Evolutionary conservation across 179 eudicot species (phyloP).

Genomic region (Silene noctiflora): DNA sequence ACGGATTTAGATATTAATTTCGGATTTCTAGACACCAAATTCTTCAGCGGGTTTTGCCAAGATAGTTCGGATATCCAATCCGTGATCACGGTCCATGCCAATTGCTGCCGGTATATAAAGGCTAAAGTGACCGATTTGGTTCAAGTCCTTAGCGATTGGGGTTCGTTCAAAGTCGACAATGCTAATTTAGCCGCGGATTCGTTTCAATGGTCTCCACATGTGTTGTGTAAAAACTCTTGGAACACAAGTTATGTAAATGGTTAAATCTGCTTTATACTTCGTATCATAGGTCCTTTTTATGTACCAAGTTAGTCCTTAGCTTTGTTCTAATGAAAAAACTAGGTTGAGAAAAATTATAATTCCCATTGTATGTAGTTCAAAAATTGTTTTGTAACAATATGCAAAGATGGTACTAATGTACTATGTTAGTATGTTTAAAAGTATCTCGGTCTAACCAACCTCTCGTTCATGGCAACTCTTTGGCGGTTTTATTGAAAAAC

Average conservation of each 20-base stretch:
- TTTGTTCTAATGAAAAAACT: too few relatives aligned
- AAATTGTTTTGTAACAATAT: too few relatives aligned
- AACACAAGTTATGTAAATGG: background rate
- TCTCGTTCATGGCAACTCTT: too few relatives aligned
- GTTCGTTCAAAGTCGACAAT: constrained; percentile 22
- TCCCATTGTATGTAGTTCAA: too few relatives aligned
- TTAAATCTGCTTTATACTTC: too few relatives aligned
- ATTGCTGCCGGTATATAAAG: constrained; percentile 62
- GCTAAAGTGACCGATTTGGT: constrained; percentile 60
- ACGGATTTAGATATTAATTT: constrained; percentile 29
- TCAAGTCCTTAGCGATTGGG: constrained; percentile 50
- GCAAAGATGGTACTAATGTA: too few relatives aligned
- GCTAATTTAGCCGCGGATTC: constrained; percentile 13
- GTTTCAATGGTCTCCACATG: constrained; percentile 47
- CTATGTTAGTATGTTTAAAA: too few relatives aligned
- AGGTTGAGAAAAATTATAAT: too few relatives aligned
- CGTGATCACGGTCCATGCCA: constrained; percentile 42
- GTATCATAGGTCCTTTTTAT: too few relatives aligned
- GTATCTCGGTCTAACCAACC: too few relatives aligned
- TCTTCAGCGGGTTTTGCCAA: constrained; percentile 64
- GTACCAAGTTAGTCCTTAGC: too few relatives aligned
- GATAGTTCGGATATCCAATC: constrained; percentile 38
- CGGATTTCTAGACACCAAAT: constrained; percentile 43
- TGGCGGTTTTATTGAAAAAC: too few relatives aligned
- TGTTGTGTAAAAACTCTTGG: constrained; percentile 45